These are phyloP conservation scores for Cryptosporidium ryanae DNA, from an alignment of 169 alveolate genomes.

Conservation along the genomic window DNA sequence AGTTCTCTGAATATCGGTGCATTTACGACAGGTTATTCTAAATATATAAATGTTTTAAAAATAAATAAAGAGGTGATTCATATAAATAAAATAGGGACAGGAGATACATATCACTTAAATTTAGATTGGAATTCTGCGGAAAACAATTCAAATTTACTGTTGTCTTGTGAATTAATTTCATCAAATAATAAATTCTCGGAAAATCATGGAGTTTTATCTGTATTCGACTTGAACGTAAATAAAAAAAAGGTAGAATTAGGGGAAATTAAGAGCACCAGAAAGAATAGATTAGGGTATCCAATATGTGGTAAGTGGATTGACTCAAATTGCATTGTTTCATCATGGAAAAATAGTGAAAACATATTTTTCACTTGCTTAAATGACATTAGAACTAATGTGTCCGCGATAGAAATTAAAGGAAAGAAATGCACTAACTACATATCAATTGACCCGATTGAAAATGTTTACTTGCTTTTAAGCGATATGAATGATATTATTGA, in stretches of 20 bases:
- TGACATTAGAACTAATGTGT: slow-evolving; percentile 13
- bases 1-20: not conserved
- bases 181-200: not conserved
- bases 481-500: slow-evolving; percentile 19
- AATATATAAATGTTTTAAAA: not conserved
- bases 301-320: slow-evolving; percentile 24
- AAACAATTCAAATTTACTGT: slow-evolving; percentile 13
- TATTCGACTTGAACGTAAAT: slow-evolving; percentile 4
- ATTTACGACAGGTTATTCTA: slow-evolving; percentile 38
- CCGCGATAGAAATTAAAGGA: not conserved
- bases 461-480: slow-evolving; percentile 33
- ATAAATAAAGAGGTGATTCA: not conserved
- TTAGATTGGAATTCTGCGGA: slow-evolving; percentile 22
- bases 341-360: slow-evolving; percentile 21
- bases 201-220: slow-evolving; percentile 25
- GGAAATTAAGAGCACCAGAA: not conserved
- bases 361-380: not conserved
- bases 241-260: slow-evolving; percentile 1
- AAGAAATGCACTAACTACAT: not conserved
- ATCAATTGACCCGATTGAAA: slow-evolving; percentile 2
- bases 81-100: slow-evolving; percentile 8
- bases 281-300: slow-evolving; percentile 16
- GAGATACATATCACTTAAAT: not conserved
- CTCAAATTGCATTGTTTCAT: slow-evolving; percentile 17
- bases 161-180: slow-evolving; percentile 14